Evolutionary conservation across 2,329 filamentous ascomycete species (phyloP), one percentile per base, ranked within the genome.

Genomic region (Alternaria gansuensis): DNA sequence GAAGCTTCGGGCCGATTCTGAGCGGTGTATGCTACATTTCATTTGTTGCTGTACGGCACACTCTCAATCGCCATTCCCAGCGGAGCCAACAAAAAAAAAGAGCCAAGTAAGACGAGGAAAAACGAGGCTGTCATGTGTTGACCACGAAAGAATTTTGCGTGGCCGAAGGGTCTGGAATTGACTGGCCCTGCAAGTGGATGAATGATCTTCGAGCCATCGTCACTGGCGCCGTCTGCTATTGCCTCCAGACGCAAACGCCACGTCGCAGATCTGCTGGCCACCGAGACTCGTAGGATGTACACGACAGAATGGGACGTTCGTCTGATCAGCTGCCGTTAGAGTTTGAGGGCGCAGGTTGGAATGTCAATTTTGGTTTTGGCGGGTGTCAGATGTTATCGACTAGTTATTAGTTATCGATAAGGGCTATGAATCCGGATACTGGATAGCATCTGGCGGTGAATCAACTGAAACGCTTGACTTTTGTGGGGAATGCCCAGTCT

Each of bases 121-220:
- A 59, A 65, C 53, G 59, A 67, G 66, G 66, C 64, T 60, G 60
- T 62, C 57, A 64, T 66, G 60, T 29, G 62, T 55, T 59, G 54
- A 64, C 67, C 60, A 51, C 52, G 41, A 52, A 52, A 43, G 17
- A 48, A 36, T 45, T 45, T 54, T 51, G 29, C 44, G 48, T 48
- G 31, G 39, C 26, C 26, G 57, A 59, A 57, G 54, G 58, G 63
- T 69, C 64, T 70, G 63, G 71, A 71, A 65, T 62, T 48, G 48
- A 54, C 51, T 57, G 55, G 63, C 60, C 48, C 52, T 48, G 13
- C 44, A 34, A 48, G 29, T 54, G 54, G 61, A 64, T 48, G 46
- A 56, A 57, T 59, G 58, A 59, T 56, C 55, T 49, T 23, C 36
- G 28, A 43, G 17, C 10, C 28, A 43, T 29, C 2, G 44, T 51